Conservation (phyloP, 306 rosid species). For the Trichosanthes cucumerina region DNA sequence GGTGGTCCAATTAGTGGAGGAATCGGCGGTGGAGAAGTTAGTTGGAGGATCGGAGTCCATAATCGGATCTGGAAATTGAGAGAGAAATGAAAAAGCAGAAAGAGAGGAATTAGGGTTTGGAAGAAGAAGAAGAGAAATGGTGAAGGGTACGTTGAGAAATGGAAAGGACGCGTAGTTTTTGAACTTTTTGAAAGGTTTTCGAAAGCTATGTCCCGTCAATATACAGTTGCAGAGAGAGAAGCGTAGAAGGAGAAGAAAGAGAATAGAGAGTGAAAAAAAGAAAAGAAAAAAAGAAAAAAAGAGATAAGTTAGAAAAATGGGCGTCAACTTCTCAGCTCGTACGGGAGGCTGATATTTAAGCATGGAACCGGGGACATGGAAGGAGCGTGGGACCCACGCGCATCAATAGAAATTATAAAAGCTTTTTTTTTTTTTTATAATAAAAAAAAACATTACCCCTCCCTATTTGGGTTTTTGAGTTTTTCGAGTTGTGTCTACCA, state of each 20-base stretch:
- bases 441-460: too few species aligned
- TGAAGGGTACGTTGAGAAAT: conserved; percentile 25
- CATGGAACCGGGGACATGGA: conserved; percentile 5
- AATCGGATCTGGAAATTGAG: not conserved
- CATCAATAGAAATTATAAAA: not conserved
- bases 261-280: accelerated
- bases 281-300: not conserved
- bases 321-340: conserved; percentile 32
- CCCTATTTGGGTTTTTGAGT: too few species aligned
- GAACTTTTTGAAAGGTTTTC: conserved; percentile 34
- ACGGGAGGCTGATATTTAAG: conserved; percentile 42
- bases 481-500: too few species aligned
- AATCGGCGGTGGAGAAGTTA: conserved; percentile 30
- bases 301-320: conserved; percentile 56
- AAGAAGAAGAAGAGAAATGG: not conserved
- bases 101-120: conserved; percentile 10
- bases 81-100: not conserved
- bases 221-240: conserved; percentile 22
- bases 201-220: conserved; percentile 50
- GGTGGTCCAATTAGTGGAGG: conserved; percentile 21
- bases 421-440: not conserved
- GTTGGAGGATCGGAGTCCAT: conserved; percentile 37
- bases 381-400: conserved; percentile 36
- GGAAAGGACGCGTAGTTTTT: conserved; percentile 60
- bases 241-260: not conserved